Percentiles rank a stretch among this genome's conserved stretches.
These are phyloP conservation scores for Arthroderma sp. DNA, from an alignment of 2,329 filamentous ascomycete genomes.

Conservation along the genomic window DNA sequence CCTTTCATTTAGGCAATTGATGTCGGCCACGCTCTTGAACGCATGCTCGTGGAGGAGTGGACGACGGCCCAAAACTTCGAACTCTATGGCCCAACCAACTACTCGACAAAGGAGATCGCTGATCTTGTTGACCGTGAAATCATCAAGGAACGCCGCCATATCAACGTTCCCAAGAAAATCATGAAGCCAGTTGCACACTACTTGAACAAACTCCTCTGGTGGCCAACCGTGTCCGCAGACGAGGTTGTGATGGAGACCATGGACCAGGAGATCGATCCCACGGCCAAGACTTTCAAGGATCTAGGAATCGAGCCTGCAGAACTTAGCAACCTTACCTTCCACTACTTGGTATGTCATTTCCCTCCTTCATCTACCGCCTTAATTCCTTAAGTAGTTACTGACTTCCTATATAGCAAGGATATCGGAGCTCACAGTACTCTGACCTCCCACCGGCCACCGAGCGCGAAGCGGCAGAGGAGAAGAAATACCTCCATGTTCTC, in stretches of 20 bases:
- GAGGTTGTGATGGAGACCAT: slow-evolving; percentile 86
- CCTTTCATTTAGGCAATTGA: slow-evolving; percentile 57
- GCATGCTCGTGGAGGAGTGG: slow-evolving; percentile 79
- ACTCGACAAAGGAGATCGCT: slow-evolving; percentile 76
- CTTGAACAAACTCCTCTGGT: slow-evolving; percentile 78
- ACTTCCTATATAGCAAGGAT: slow-evolving; percentile 55
- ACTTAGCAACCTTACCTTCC: slow-evolving; percentile 73
- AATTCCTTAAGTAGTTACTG: slow-evolving; percentile 5
- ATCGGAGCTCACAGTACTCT: slow-evolving; percentile 76
- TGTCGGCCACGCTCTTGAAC: slow-evolving; percentile 75
- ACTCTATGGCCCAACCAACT: slow-evolving; percentile 85
- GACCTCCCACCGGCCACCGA: slow-evolving; percentile 90
- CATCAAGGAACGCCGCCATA: slow-evolving; percentile 72
- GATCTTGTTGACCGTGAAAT: slow-evolving; percentile 86
- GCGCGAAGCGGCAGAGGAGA: slow-evolving; percentile 86
- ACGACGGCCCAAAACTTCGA: slow-evolving; percentile 87
- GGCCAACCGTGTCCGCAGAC: slow-evolving; percentile 69
- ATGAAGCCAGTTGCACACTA: slow-evolving; percentile 62
- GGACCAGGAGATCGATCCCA: slow-evolving; percentile 79
- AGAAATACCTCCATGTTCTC: slow-evolving; percentile 89
- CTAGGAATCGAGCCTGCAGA: slow-evolving; percentile 81
- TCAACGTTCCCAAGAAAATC: slow-evolving; percentile 75
- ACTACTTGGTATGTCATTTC: slow-evolving; percentile 63
- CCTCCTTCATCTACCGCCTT: too few species aligned
- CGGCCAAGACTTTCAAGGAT: slow-evolving; percentile 91